Conservation (phyloP, 345 rosid genomes). For the Psidium guajava region DNA sequence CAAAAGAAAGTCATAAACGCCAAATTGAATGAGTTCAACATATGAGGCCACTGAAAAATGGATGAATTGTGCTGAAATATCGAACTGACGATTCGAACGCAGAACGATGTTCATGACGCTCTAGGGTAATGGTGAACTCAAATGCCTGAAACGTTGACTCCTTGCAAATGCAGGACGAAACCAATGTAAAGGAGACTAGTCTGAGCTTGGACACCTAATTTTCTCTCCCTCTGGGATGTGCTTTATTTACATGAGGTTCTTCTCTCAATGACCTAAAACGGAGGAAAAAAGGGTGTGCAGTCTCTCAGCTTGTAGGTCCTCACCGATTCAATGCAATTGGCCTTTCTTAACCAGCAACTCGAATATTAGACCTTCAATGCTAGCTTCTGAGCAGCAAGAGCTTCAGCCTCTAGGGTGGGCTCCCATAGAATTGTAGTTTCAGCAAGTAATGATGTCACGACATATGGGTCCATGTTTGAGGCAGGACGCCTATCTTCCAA, state of each 20-base stretch:
- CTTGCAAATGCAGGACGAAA: neutral
- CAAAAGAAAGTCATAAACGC: neutral
- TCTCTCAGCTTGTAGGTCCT: neutral
- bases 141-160: neutral
- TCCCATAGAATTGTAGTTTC: conserved; percentile 80
- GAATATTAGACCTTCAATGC: conserved; percentile 45
- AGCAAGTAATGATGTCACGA: conserved; percentile 66
- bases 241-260: conserved; percentile 3
- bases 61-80: neutral
- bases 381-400: conserved; percentile 89
- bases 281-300: neutral
- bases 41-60: neutral
- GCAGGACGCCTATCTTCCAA: conserved; percentile 92
- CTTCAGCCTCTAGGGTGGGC: conserved; percentile 92
- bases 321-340: neutral
- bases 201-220: conserved; percentile 1
- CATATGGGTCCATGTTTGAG: conserved; percentile 92
- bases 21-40: neutral
- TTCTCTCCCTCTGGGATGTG: neutral
- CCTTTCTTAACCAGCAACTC: neutral
- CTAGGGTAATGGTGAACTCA: neutral
- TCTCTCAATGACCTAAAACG: neutral
- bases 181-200: neutral
- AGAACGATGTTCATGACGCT: neutral
- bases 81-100: neutral